Evolutionary conservation across 2,329 filamentous ascomycete species (phyloP).

Genomic region (Arthrobotrys pseudoclavata): DNA sequence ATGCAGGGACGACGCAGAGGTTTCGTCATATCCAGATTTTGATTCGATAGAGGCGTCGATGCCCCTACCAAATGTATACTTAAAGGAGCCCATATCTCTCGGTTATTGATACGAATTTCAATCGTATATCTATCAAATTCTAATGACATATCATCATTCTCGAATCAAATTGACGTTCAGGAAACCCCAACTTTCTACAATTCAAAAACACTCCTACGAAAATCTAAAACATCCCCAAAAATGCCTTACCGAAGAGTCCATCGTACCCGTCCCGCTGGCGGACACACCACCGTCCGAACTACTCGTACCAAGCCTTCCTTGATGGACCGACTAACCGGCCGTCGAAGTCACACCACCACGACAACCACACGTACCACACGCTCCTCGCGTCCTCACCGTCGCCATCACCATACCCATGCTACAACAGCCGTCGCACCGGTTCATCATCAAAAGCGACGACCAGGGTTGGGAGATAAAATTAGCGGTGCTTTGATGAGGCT

Average conservation of each 20-base stretch:
- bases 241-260: slow-evolving; percentile 45
- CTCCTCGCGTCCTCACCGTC: slow-evolving; percentile 66
- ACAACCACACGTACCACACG: slow-evolving; percentile 67
- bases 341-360: slow-evolving; percentile 66
- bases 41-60: slow-evolving; percentile 1
- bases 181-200: too few species aligned
- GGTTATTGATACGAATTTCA: slow-evolving; percentile 4
- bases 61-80: not conserved
- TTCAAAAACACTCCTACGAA: not conserved
- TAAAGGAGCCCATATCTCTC: slow-evolving; percentile 27
- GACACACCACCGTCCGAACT: slow-evolving; percentile 65
- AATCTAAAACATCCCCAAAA: not conserved
- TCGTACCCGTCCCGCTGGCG: slow-evolving; percentile 18
- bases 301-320: slow-evolving; percentile 69
- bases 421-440: slow-evolving; percentile 66
- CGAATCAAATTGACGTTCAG: slow-evolving; percentile 11
- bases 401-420: slow-evolving; percentile 67
- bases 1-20: slow-evolving; percentile 39
- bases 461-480: slow-evolving; percentile 81
- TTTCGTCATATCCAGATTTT: slow-evolving; percentile 45
- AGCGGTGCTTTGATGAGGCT: slow-evolving; percentile 81
- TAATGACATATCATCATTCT: slow-evolving; percentile 8
- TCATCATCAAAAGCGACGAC: slow-evolving; percentile 77
- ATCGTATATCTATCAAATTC: slow-evolving; percentile 19
- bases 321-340: slow-evolving; percentile 71